A percentile compares a stretch with the other conserved stretches of the same genome.
Conservation (phyloP, 768 basidiomycete species). For the Tylopilus sp. region DNA sequence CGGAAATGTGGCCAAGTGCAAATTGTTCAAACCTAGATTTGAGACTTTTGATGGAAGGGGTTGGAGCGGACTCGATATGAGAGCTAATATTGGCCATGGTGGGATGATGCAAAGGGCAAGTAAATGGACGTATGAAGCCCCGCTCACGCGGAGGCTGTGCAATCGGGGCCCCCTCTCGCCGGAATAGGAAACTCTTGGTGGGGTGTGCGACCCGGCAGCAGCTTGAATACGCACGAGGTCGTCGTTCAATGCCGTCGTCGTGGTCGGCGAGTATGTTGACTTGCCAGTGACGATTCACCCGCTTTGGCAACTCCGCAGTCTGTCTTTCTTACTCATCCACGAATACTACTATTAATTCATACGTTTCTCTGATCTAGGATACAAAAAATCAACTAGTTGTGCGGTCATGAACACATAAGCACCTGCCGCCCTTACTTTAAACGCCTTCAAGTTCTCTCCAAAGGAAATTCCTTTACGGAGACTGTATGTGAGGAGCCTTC, state of each 20-base stretch:
- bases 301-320: background rate
- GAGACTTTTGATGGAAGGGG: conserved; percentile 65
- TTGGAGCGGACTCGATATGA: conserved; percentile 50
- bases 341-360: no score
- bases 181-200: background rate
- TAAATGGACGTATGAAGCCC: conserved; percentile 3
- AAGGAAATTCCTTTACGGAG: no score
- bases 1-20: conserved; percentile 39
- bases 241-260: conserved; percentile 7
- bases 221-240: background rate
- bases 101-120: background rate
- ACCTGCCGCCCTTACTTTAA: no score
- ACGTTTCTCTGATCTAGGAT: no score
- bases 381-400: no score
- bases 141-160: conserved; percentile 4
- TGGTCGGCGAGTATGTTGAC: background rate
- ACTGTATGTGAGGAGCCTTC: no score
- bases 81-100: conserved; percentile 18
- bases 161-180: background rate
- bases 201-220: background rate
- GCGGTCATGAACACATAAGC: no score
- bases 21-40: conserved; percentile 70
- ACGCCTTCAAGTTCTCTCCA: no score
- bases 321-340: no score
- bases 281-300: background rate